Evolutionary conservation across 1,139 yeast species (phyloP).

Genomic region (Pichia sorboxylosa): DNA sequence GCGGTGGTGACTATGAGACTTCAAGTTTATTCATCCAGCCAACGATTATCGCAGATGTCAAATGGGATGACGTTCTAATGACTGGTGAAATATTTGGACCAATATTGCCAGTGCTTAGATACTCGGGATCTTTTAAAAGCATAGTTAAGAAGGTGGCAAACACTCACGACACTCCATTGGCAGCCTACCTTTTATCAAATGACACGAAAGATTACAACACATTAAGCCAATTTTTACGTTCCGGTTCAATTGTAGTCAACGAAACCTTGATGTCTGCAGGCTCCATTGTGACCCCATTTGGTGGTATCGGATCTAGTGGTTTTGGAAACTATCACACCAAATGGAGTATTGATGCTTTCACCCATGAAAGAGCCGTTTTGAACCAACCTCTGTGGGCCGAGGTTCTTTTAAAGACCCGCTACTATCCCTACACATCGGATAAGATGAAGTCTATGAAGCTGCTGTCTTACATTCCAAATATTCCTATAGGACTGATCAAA

Average conservation of each 20-base stretch:
- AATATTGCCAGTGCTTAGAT: conserved; percentile 59
- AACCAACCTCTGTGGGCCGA: conserved; percentile 65
- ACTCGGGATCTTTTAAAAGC: conserved; percentile 31
- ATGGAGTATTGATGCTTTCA: conserved; percentile 59
- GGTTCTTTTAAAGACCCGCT: conserved; percentile 42
- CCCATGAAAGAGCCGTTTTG: conserved; percentile 64
- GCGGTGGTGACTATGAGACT: conserved; percentile 43
- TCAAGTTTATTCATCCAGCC: conserved; percentile 54
- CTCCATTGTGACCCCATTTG: conserved; percentile 70
- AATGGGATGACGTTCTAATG: conserved; percentile 64
- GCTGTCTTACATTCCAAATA: conserved; percentile 11
- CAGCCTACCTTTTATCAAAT: conserved; percentile 62
- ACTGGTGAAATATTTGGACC: conserved; percentile 78
- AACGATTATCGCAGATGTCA: conserved; percentile 52
- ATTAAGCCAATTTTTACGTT: conserved; percentile 43
- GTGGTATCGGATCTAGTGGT: conserved; percentile 85
- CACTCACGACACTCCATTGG: conserved; percentile 77
- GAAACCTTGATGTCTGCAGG: conserved; percentile 69
- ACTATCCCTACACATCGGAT: conserved; percentile 47
- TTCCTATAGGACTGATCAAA: conserved; percentile 25
- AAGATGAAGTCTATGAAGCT: conserved; percentile 28
- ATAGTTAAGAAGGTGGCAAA: conserved; percentile 39
- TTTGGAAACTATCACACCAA: conserved; percentile 72
- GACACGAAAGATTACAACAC: conserved; percentile 38
- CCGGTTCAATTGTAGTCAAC: conserved; percentile 66